Base-by-base conservation (phyloP, 768 basidiomycete species). In the Hygrophoropsis aurantiaca region DNA sequence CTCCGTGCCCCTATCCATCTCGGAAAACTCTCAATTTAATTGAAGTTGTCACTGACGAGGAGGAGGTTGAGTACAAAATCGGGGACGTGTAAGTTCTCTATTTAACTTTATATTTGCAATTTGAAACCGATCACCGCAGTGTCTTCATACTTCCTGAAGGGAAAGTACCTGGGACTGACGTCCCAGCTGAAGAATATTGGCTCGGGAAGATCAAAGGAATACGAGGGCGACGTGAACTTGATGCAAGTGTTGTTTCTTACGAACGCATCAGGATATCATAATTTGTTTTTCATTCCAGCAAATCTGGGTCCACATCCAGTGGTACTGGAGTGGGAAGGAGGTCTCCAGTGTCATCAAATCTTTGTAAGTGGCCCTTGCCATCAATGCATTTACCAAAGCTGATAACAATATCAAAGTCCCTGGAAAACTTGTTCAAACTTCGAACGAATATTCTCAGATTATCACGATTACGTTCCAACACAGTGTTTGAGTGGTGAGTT, bases 261-360 rank as follows among this genome's bases (percentile, higher is more conserved):
- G n/a, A n/a, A n/a, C n/a, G n/a, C n/a, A n/a, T n/a, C n/a, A n/a
- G n/a, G n/a, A n/a, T n/a, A n/a, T n/a, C n/a, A n/a, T n/a, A n/a
- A n/a, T n/a, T 13, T 21, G 27, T 18, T 36, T 1, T 33, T 34
- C 33, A 10, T 6, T 11, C 3, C 18, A 16, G 34, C 36, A 84
- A 75, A 81, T 83, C 0, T 83, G 79, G 78, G 70, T 66, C 0
- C 58, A 52, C 9, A 71, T 84, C 0, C 71, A 77, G 40, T 85
- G 82, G 82, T 82, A 65, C 40, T 85, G 79, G 60, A 69, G 74
- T 1, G 68, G 72, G 0, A 40, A 62, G n/a, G 82, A 85, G 27
- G 73, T 78, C 0, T 63, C 65, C 0, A 52, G 52, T 1, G 62
- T 72, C 0, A 56, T 78, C 24, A 74, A 75, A 24, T 74, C 76